Evolutionary conservation across 108 stramenopile species (phyloP), one percentile per base, ranked within the genome.

Genomic region (Skeletonema marinoi): DNA sequence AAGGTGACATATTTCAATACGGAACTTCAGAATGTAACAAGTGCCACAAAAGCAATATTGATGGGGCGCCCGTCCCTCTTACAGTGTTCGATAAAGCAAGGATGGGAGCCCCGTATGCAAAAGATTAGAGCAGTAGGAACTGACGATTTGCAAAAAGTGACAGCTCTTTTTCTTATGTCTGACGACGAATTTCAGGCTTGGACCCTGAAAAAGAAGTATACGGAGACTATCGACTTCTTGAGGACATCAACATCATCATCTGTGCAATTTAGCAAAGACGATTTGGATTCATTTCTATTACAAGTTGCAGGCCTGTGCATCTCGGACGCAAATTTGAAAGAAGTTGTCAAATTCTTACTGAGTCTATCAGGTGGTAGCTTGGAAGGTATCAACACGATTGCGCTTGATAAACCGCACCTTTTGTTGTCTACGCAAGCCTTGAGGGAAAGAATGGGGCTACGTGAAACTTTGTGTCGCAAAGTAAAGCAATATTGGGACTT

Each of bases 61-160:
- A 30, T 74, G 51, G 9, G 25, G 50, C 51, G 58, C 5, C 80
- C 80, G 19, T 29, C 19, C n/a, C 62, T 80, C 29, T 35, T 80
- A 14, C 41, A 74, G 38, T 63, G 64, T 54, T 60, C 71, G 64
- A 19, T 78, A 21, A 51, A 16, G 32, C 41, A 14, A 44, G 44
- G 31, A 60, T 12, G 74, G 54, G 60, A 70, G 48, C 62, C 66
- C 10, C 80, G 80, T 11, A 54, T 74, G 73, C 31, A 74, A 48
- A 32, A 56, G 70, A 64, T 80, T 38, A 36, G 32, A 2, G 54
- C 32, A 17, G 58, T 31, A n/a, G 56, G 44, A 48, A 38, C 70
- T 4, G 17, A 39, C 17, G 68, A 74, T 19, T 31, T 39, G 19
- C 54, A 36, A 12, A 60, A 3, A 4, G 39, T 60, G 13, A 56